Base-by-base conservation (phyloP, 2,329 filamentous ascomycete genomes). In the Trichoderma arundinaceum region DNA sequence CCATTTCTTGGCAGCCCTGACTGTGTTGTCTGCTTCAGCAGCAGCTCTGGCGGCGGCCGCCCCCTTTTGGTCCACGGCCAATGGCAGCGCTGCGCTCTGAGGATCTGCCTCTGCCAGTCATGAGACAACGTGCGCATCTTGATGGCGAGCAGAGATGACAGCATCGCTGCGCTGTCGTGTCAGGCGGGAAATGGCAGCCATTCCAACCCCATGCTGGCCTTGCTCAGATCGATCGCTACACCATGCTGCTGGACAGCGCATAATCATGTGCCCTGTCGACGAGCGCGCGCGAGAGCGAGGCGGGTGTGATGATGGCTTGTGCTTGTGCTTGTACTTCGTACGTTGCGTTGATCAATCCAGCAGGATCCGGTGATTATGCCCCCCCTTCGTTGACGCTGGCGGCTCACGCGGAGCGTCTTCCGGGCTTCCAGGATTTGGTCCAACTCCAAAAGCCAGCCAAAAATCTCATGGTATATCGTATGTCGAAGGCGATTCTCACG, bases 61-160 rank as follows among this genome's bases (percentile, higher is more conserved):
- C 59, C 48, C 59, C 38, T 46, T 66, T 53, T 41, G 33, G 9
- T 17, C 19, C 57, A 46, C n/a, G 38, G 15, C 63, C 64, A 61
- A 61, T 61, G 33, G 35, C 56, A 15, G 38, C n/a, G 39, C 32
- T 17, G 32, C 38, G 22, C 17, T 12, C 7, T 7, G 17, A 33
- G 64, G 57, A 66, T 57, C 65, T 57, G 35, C 65, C 60, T 52
- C 46, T 57, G 43, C 65, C 65, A 67, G 65, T 67, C 65, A 60
- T 60, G 38, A 56, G 62, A 65, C 65, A 67, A 67, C 65, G 65
- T 67, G 65, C 35, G 53, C 59, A 46, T 39, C 44, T 53, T 54
- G 53, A 53, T 48, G 35, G 58, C 33, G 17, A 32, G 38, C 22
- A 46, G 38, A 43, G 9, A 59, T 58, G 53, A 65, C 44, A 51